A percentile compares a stretch with the other conserved stretches of the same genome.
phyloP scores from a whole-genome alignment of 345 rosid species.

The Acer campestre region DNA sequence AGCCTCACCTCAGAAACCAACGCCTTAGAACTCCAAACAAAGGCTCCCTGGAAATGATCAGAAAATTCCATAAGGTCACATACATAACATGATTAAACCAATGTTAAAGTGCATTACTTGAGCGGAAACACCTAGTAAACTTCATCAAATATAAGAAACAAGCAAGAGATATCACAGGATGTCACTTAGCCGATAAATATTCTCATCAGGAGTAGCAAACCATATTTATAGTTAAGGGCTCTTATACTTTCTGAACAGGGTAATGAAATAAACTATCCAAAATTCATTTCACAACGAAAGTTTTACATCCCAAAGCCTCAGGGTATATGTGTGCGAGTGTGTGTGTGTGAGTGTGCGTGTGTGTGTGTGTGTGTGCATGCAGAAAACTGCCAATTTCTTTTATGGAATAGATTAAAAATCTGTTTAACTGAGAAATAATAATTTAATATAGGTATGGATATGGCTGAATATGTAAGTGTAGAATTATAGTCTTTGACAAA shows the following conservation, averaged over 20 bases:
- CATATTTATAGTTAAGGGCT: neutral
- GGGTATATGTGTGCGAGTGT: no score
- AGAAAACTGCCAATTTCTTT: no score
- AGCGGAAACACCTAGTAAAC: neutral
- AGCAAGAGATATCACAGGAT: neutral
- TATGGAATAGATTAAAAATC: no score
- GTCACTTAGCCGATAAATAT: neutral
- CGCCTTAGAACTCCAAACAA: slow-evolving; percentile 90
- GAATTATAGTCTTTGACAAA: no score
- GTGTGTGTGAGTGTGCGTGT: no score
- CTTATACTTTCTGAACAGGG: neutral
- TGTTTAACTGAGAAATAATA: no score
- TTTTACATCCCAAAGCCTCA: no score
- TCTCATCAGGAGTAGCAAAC: neutral
- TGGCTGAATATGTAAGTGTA: no score
- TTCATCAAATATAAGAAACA: neutral
- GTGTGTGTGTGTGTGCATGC: no score
- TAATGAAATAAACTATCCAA: neutral
- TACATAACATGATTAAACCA: slow-evolving; percentile 7
- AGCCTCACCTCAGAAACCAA: slow-evolving; percentile 81
- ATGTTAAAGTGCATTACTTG: slow-evolving; percentile 1
- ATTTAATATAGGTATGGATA: no score
- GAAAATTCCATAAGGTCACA: slow-evolving; percentile 21
- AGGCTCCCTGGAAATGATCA: slow-evolving; percentile 74
- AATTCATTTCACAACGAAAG: neutral